Percentiles rank a stretch among this genome's conserved stretches.
Conservation (phyloP, 2,329 filamentous ascomycete species). For the Lasiodiplodia sp. region DNA sequence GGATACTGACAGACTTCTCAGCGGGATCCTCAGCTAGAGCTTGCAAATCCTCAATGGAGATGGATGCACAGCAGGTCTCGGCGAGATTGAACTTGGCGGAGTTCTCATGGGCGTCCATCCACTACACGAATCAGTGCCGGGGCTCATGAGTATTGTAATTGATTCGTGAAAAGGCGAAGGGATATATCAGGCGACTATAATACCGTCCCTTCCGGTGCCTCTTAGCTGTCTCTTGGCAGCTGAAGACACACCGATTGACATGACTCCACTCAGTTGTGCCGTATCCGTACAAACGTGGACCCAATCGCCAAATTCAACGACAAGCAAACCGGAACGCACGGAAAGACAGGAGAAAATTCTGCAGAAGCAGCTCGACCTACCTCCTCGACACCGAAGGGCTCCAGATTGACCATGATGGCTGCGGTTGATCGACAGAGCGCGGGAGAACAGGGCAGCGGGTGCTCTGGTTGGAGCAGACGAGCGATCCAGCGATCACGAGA, state of each 20-base stretch:
- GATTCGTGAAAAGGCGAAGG: neutral
- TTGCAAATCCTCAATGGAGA: conserved; percentile 63
- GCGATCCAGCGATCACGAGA: conserved; percentile 18
- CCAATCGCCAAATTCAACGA: neutral
- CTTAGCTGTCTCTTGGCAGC: conserved; percentile 11
- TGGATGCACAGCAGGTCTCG: conserved; percentile 78
- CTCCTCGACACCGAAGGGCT: conserved; percentile 26
- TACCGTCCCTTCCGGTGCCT: neutral
- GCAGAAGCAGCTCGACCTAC: conserved; percentile 8
- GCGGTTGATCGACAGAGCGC: conserved; percentile 12
- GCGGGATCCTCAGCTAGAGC: conserved; percentile 61
- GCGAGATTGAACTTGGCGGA: conserved; percentile 72
- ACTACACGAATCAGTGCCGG: conserved; percentile 46
- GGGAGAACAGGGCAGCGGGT: conserved; percentile 22
- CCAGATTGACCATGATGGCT: conserved; percentile 32
- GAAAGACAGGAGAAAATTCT: neutral
- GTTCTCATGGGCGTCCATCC: conserved; percentile 64
- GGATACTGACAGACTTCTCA: conserved; percentile 41
- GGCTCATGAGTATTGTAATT: neutral
- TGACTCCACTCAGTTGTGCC: conserved; percentile 11
- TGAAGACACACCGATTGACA: conserved; percentile 4
- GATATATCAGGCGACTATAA: neutral
- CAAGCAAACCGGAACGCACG: conserved; percentile 1
- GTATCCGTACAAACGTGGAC: conserved; percentile 11
- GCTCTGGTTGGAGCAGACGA: conserved; percentile 19